phyloP scores from a whole-genome alignment of 2,329 filamentous ascomycete species.

The Colletotrichum sansevieriae region DNA sequence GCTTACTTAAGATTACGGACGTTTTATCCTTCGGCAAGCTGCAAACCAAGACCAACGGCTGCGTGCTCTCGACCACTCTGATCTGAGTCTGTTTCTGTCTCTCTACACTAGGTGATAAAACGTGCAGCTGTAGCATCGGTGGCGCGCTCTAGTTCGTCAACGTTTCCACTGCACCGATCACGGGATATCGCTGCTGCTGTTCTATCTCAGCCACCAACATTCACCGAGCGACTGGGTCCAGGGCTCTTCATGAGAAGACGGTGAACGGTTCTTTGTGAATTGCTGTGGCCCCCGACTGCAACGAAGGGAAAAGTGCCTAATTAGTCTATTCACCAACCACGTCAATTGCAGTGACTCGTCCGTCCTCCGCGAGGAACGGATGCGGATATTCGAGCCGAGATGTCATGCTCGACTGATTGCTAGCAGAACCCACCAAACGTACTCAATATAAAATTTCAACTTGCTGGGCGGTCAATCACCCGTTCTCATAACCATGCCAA shows the following conservation, averaged over 20 bases:
- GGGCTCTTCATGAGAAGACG: conserved; percentile 31
- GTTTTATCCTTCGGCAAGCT: conserved; percentile 23
- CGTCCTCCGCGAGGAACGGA: conserved; percentile 21
- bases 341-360: conserved; percentile 11
- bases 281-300: conserved; percentile 18
- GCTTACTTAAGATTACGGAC: conserved; percentile 30
- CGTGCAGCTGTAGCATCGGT: conserved; percentile 26
- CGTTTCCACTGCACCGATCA: conserved; percentile 13
- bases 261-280: conserved; percentile 11
- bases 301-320: conserved; percentile 3
- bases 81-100: neutral
- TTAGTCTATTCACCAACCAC: conserved; percentile 18
- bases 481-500: conserved; percentile 3
- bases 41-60: neutral
- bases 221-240: conserved; percentile 23
- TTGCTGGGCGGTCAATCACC: conserved; percentile 27
- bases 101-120: conserved; percentile 9
- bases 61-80: neutral
- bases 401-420: conserved; percentile 23
- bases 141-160: conserved; percentile 10
- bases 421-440: conserved; percentile 20
- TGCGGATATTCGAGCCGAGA: conserved; percentile 2
- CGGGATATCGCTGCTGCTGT: conserved; percentile 24
- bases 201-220: conserved; percentile 33
- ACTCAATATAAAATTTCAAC: conserved; percentile 21